Evolutionary conservation across 2,329 filamentous ascomycete genomes (phyloP).

Genomic region (Thielaviopsis musarum): DNA sequence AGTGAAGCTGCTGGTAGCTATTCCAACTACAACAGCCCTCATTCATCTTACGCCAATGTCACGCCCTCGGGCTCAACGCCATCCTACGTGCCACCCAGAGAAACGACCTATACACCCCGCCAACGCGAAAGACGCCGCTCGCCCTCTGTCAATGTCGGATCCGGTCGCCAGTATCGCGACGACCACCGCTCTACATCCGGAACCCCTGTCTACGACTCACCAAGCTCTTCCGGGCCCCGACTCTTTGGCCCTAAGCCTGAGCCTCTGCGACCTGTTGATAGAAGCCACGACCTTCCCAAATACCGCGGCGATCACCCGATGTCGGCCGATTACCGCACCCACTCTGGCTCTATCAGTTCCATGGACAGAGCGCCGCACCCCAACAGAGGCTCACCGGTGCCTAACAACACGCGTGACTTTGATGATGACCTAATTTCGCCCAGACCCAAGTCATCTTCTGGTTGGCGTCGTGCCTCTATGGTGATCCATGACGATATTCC

Average conservation of each 20-base stretch:
- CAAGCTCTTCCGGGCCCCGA: slow-evolving; percentile 1
- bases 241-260: slow-evolving; percentile 12
- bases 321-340: slow-evolving; percentile 2
- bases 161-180: slow-evolving; percentile 2
- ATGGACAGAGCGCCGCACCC: background rate
- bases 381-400: slow-evolving; percentile 3
- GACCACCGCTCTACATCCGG: slow-evolving; percentile 6
- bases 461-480: slow-evolving; percentile 4
- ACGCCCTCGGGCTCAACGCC: background rate
- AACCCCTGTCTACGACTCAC: slow-evolving; percentile 6
- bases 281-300: slow-evolving; percentile 1
- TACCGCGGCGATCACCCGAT: slow-evolving; percentile 2
- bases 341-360: background rate
- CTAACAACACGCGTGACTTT: background rate
- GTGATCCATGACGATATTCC: slow-evolving; percentile 7
- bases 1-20: background rate
- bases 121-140: slow-evolving; percentile 3
- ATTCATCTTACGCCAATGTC: slow-evolving; percentile 1
- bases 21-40: slow-evolving; percentile 3
- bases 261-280: slow-evolving; percentile 2
- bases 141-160: slow-evolving; percentile 3
- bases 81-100: background rate
- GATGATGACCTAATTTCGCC: background rate
- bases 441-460: slow-evolving; percentile 7
- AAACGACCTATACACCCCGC: slow-evolving; percentile 2